phyloP scores from a whole-genome alignment of 495 filamentous ascomycete genomes.

The Annulohypoxylon maeteangense region DNA sequence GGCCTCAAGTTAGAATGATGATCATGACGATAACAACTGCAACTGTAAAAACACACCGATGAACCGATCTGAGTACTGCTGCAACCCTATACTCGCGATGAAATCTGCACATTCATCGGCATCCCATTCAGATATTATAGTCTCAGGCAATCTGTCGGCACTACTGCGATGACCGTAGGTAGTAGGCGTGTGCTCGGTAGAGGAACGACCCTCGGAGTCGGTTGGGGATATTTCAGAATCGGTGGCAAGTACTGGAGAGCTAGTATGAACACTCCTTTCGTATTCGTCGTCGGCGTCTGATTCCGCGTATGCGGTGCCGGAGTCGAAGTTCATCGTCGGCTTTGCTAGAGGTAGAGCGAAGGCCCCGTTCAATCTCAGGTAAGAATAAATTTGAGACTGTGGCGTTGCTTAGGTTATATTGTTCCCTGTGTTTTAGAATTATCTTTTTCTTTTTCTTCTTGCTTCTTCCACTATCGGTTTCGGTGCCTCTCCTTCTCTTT shows the following conservation, averaged over 20 bases:
- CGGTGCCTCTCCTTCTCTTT: background rate
- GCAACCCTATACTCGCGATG: conserved; percentile 78
- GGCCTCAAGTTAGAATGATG: conserved; percentile 46
- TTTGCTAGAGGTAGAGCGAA: conserved; percentile 7
- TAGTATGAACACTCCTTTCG: conserved; percentile 78
- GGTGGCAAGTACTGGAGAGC: conserved; percentile 76
- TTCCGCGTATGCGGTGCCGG: conserved; percentile 76
- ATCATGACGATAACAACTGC: conserved; percentile 24
- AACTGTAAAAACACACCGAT: conserved; percentile 66
- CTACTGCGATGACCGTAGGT: conserved; percentile 78
- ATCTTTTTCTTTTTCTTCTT: conserved; percentile 17
- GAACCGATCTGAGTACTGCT: conserved; percentile 84
- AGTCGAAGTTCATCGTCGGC: conserved; percentile 65
- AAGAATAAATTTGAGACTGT: conserved; percentile 34
- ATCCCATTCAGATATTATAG: conserved; percentile 89
- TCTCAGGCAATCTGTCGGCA: conserved; percentile 74
- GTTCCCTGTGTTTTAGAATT: conserved; percentile 17
- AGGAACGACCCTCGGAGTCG: conserved; percentile 77
- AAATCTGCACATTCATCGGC: conserved; percentile 90
- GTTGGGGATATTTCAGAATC: conserved; percentile 84
- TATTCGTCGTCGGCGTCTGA: conserved; percentile 96
- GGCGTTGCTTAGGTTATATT: conserved; percentile 30
- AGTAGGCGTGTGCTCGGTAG: conserved; percentile 87
- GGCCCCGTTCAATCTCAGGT: background rate
- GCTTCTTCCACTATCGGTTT: background rate